Conservation (phyloP, 2,329 filamentous ascomycete genomes). For the Botrytis squamosa region DNA sequence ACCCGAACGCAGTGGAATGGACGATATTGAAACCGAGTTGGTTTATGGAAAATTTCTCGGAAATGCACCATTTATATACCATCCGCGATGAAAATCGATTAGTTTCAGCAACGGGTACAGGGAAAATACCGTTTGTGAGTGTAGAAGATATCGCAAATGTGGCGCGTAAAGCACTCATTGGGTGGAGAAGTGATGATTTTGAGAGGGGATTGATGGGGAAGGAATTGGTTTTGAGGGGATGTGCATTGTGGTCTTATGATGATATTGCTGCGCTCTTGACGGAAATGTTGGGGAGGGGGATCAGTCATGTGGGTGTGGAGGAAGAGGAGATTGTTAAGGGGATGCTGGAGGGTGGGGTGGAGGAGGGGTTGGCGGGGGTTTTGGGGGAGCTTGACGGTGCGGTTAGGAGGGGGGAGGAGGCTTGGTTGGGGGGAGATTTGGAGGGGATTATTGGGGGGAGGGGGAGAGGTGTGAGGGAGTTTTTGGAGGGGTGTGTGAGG, state of each 20-base stretch:
- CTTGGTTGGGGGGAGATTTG: neutral
- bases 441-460: neutral
- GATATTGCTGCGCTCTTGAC: neutral
- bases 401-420: constrained; percentile 8
- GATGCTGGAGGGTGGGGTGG: neutral
- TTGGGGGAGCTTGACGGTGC: constrained; percentile 7
- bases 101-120: constrained; percentile 43
- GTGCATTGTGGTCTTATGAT: constrained; percentile 35
- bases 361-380: neutral
- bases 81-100: constrained; percentile 45
- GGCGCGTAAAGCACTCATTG: neutral
- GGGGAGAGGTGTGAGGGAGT: neutral
- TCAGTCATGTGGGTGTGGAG: neutral
- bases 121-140: constrained; percentile 8
- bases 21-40: constrained; percentile 48
- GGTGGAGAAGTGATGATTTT: neutral
- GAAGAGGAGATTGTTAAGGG: neutral
- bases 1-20: constrained; percentile 43
- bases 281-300: neutral
- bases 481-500: constrained; percentile 8
- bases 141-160: constrained; percentile 4
- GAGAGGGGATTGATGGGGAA: neutral
- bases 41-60: constrained; percentile 51
- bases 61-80: constrained; percentile 35
- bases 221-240: neutral